phyloP scores from a whole-genome alignment of 768 basidiomycete genomes.

The Suillus subaureus region DNA sequence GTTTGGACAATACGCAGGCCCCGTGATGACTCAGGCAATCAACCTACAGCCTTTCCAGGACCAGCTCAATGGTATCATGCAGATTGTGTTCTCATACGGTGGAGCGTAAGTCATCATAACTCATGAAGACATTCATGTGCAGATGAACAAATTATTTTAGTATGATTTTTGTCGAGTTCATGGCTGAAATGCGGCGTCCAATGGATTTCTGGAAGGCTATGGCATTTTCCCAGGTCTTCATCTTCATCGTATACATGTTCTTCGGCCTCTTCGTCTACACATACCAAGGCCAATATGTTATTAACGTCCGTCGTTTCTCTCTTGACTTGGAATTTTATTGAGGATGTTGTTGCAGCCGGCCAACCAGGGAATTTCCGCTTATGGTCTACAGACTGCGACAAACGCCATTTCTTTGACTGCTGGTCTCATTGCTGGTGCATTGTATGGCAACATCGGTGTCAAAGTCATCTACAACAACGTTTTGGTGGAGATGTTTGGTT shows the following conservation, averaged over 20 bases:
- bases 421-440: conserved; percentile 59
- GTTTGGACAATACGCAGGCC: conserved; percentile 8
- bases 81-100: conserved; percentile 65
- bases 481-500: conserved; percentile 50
- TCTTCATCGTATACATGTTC: conserved; percentile 56
- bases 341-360: conserved; percentile 23
- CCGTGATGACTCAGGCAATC: conserved; percentile 19
- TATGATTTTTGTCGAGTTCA: conserved; percentile 37
- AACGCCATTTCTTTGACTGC: conserved; percentile 52
- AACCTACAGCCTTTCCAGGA: conserved; percentile 23
- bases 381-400: conserved; percentile 34
- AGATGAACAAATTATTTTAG: conserved; percentile 38
- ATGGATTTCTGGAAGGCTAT: conserved; percentile 74
- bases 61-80: conserved; percentile 65
- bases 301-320: conserved; percentile 24
- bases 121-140: background rate
- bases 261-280: conserved; percentile 60
- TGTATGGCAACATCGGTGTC: conserved; percentile 66
- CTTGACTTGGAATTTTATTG: background rate
- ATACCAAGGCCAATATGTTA: conserved; percentile 61
- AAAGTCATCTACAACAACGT: conserved; percentile 60
- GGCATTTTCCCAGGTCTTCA: conserved; percentile 55
- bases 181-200: conserved; percentile 68
- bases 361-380: conserved; percentile 35
- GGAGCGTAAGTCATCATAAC: conserved; percentile 34